These are phyloP conservation scores for Scheffersomyces lignosus DNA, from an alignment of 805 yeast genomes.

Conservation along the genomic window DNA sequence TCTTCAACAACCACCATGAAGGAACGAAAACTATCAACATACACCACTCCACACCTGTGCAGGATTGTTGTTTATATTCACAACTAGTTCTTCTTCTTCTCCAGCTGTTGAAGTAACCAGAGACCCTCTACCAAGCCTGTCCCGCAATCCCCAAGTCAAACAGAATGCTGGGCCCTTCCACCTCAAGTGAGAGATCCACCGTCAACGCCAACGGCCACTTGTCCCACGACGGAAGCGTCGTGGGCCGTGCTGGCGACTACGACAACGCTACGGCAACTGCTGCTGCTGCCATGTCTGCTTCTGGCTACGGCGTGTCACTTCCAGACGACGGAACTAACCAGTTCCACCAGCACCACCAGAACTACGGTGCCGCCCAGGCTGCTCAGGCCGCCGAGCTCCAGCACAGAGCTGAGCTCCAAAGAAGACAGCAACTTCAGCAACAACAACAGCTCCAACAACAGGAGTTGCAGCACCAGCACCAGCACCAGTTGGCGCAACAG, in stretches of 20 bases:
- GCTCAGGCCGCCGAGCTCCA: conserved; percentile 17
- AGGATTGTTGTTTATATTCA: conserved; percentile 25
- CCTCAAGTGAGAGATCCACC: conserved; percentile 30
- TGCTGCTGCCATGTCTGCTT: conserved; percentile 10
- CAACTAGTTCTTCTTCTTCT: conserved; percentile 5
- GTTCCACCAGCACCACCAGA: conserved; percentile 13
- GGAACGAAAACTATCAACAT: too few relatives aligned
- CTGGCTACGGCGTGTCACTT: conserved; percentile 7
- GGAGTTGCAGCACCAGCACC: conserved; percentile 15
- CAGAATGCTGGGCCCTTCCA: conserved; percentile 30
- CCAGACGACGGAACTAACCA: conserved; percentile 8
- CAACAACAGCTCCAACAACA: conserved; percentile 8
- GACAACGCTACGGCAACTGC: conserved; percentile 17
- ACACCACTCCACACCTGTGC: too few relatives aligned
- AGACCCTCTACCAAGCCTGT: conserved; percentile 1
- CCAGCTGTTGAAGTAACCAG: too few relatives aligned
- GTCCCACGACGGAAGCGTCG: conserved; percentile 9
- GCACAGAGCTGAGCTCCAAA: conserved; percentile 19
- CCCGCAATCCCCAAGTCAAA: conserved; percentile 1
- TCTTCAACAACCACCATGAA: too few relatives aligned
- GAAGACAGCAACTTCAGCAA: conserved; percentile 15
- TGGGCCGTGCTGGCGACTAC: conserved; percentile 10
- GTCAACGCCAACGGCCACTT: conserved; percentile 13
- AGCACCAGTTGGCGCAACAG: conserved; percentile 10
- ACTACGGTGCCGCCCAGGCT: conserved; percentile 10